A percentile compares a stretch with the other conserved stretches of the same genome.
These are phyloP conservation scores for Leucocoprinus leucothites DNA, from an alignment of 768 basidiomycete genomes.

Conservation along the genomic window DNA sequence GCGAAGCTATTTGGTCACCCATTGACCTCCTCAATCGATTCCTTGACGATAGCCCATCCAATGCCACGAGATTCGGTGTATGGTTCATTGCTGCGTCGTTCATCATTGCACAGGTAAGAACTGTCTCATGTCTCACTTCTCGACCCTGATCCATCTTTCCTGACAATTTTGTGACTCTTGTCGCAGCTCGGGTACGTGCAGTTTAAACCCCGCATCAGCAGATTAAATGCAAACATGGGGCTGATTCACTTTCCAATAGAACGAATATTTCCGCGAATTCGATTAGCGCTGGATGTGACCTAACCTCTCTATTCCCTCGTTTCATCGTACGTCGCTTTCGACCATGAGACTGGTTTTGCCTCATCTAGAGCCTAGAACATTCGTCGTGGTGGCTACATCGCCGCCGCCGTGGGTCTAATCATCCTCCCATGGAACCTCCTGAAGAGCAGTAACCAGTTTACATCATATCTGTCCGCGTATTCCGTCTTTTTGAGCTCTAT, in stretches of 20 bases:
- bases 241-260: constrained; percentile 26
- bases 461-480: constrained; percentile 80
- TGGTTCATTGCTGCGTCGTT: constrained; percentile 81
- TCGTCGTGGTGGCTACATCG: constrained; percentile 79
- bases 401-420: constrained; percentile 71
- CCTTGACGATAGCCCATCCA: constrained; percentile 58
- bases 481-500: constrained; percentile 81
- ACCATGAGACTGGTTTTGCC: not conserved
- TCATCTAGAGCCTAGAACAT: constrained; percentile 51
- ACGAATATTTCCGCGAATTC: constrained; percentile 84
- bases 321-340: constrained; percentile 51
- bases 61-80: constrained; percentile 68
- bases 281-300: constrained; percentile 78
- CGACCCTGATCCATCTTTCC: constrained; percentile 10
- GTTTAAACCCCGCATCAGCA: not conserved
- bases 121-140: not conserved
- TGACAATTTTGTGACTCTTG: not conserved
- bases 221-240: constrained; percentile 1
- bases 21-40: constrained; percentile 69
- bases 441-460: constrained; percentile 71
- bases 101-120: constrained; percentile 65
- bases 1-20: constrained; percentile 76
- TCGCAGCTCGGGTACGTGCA: constrained; percentile 1
- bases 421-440: constrained; percentile 80
- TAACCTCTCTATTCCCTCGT: constrained; percentile 74